Conservation (phyloP, 2,329 filamentous ascomycete genomes). For the Xylariales sp. region DNA sequence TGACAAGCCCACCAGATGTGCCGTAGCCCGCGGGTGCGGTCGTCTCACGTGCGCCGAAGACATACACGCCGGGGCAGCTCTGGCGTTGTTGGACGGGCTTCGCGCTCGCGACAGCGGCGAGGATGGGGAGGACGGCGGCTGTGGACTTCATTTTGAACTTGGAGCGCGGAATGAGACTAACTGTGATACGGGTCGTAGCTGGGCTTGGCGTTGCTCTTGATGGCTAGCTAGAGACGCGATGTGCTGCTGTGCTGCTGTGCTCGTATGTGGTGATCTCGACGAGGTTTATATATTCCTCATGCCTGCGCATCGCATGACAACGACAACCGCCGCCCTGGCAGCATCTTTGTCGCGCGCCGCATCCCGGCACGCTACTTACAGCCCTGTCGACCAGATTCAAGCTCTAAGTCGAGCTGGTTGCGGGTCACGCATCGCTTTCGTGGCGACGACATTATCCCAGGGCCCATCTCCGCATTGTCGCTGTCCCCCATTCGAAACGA, state of each 20-base stretch:
- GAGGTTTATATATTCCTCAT: constrained; percentile 12
- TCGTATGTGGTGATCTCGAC: not conserved
- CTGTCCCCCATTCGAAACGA: constrained; percentile 12
- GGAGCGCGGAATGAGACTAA: not conserved
- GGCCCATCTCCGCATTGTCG: not conserved
- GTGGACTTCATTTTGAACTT: constrained; percentile 19
- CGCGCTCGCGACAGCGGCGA: constrained; percentile 25
- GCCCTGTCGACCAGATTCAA: not conserved
- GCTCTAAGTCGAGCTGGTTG: not conserved
- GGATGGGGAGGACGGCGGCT: constrained; percentile 9
- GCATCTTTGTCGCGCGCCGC: not conserved
- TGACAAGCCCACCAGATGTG: constrained; percentile 35
- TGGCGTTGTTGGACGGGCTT: constrained; percentile 40
- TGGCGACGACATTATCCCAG: constrained; percentile 1
- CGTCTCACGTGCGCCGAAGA: constrained; percentile 41
- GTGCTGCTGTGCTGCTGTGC: constrained; percentile 12
- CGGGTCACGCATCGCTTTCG: constrained; percentile 6
- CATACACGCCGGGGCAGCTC: constrained; percentile 56
- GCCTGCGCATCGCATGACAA: not conserved
- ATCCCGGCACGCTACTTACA: not conserved
- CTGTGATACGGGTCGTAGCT: not conserved
- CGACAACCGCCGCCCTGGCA: not conserved
- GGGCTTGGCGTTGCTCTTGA: not conserved
- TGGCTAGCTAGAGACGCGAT: not conserved
- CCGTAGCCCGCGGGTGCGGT: constrained; percentile 35